phyloP scores from a whole-genome alignment of 345 rosid genomes.

The Xanthoceras sorbifolium region DNA sequence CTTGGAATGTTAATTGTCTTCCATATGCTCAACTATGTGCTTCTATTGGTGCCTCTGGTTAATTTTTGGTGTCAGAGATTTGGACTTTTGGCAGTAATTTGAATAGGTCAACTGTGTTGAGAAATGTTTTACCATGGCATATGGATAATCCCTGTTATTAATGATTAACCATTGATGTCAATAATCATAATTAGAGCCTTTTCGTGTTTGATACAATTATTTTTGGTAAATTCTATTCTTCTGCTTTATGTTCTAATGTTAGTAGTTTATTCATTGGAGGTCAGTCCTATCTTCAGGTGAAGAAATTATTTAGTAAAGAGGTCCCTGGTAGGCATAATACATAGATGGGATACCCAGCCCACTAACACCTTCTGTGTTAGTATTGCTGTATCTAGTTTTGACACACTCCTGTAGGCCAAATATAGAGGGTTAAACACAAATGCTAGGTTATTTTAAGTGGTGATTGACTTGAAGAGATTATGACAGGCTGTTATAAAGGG shows the following conservation, averaged over 20 bases:
- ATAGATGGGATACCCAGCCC: background rate
- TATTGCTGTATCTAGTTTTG: background rate
- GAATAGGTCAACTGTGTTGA: conserved; percentile 7
- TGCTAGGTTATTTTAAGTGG: background rate
- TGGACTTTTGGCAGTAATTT: background rate
- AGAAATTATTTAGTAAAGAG: background rate
- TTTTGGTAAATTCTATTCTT: background rate
- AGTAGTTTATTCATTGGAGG: background rate
- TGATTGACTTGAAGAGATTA: background rate
- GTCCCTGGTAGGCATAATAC: background rate
- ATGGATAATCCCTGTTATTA: background rate
- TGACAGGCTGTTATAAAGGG: background rate
- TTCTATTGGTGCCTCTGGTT: background rate
- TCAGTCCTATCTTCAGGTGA: background rate
- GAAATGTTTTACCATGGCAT: background rate
- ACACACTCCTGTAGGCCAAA: background rate
- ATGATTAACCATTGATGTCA: background rate
- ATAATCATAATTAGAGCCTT: background rate
- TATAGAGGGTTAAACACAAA: background rate
- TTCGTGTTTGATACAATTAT: background rate
- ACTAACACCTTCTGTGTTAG: background rate
- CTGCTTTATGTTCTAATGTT: background rate
- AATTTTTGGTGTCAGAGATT: background rate
- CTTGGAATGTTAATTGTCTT: conserved; percentile 12
- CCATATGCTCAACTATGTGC: background rate